Evolutionary conservation across 106 monocot species (phyloP).

Genomic region (Chionographis japonica): DNA sequence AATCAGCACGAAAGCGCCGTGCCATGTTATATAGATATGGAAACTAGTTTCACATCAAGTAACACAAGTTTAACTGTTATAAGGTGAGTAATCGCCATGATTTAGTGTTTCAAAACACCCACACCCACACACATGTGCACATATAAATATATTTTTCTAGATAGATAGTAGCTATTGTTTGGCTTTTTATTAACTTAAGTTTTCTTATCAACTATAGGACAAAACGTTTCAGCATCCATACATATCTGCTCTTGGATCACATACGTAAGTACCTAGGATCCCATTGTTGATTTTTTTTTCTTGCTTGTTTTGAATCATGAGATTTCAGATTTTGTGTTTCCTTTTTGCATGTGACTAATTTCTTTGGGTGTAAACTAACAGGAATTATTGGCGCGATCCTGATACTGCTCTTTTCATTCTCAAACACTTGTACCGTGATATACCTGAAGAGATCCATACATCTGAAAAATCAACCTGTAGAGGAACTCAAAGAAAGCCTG

Average conservation of each 20-base stretch:
- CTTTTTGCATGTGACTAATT: not conserved
- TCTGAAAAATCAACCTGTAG: conserved; percentile 9
- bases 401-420: conserved; percentile 97
- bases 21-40: no score
- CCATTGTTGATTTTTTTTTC: conserved; percentile 1
- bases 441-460: conserved; percentile 62
- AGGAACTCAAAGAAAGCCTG: conserved; percentile 9
- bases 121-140: no score
- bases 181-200: not conserved
- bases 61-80: no score
- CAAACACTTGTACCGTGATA: conserved; percentile 85
- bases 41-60: no score
- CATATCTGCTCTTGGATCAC: conserved; percentile 78
- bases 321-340: not conserved
- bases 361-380: conserved; percentile 14
- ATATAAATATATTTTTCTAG: no score
- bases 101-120: no score
- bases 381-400: conserved; percentile 96
- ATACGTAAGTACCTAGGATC: conserved; percentile 57
- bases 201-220: conserved; percentile 37
- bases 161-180: no score
- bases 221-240: conserved; percentile 94
- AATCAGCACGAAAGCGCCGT: no score
- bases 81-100: no score
- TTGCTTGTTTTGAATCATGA: not conserved